These are phyloP conservation scores for Naumovozyma baii DNA, from an alignment of 805 yeast species.

Conservation along the genomic window DNA sequence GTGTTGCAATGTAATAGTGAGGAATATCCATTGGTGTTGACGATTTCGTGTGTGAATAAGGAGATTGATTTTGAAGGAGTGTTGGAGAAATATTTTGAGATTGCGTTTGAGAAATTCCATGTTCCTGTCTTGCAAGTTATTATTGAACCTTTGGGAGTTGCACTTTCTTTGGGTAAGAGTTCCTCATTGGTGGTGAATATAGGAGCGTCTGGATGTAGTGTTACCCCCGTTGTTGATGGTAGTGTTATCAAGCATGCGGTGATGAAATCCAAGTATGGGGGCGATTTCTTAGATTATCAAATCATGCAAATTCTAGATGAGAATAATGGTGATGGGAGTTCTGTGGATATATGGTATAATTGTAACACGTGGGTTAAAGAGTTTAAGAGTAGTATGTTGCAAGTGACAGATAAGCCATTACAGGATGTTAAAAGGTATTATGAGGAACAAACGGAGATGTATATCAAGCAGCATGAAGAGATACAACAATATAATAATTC, in stretches of 20 bases:
- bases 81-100: constrained; percentile 54
- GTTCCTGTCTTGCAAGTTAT: constrained; percentile 72
- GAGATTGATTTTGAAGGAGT: constrained; percentile 22
- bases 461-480: constrained; percentile 14
- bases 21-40: constrained; percentile 57
- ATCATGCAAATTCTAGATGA: constrained; percentile 35
- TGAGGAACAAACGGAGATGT: constrained; percentile 18
- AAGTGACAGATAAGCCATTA: constrained; percentile 22
- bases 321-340: constrained; percentile 5
- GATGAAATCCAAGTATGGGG: constrained; percentile 65
- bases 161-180: constrained; percentile 68
- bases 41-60: constrained; percentile 22
- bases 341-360: constrained; percentile 19
- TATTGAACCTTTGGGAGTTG: constrained; percentile 66
- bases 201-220: constrained; percentile 59
- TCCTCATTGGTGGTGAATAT: constrained; percentile 74
- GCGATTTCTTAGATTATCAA: constrained; percentile 70
- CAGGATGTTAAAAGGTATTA: constrained; percentile 18
- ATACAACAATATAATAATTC: constrained; percentile 8
- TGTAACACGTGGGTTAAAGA: constrained; percentile 26
- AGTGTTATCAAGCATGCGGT: constrained; percentile 56
- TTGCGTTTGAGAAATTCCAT: constrained; percentile 63
- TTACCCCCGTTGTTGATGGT: constrained; percentile 74
- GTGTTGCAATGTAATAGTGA: constrained; percentile 41
- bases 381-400: constrained; percentile 25